Conservation (phyloP, 257 asterid species). For the Solanum paucissectum region DNA sequence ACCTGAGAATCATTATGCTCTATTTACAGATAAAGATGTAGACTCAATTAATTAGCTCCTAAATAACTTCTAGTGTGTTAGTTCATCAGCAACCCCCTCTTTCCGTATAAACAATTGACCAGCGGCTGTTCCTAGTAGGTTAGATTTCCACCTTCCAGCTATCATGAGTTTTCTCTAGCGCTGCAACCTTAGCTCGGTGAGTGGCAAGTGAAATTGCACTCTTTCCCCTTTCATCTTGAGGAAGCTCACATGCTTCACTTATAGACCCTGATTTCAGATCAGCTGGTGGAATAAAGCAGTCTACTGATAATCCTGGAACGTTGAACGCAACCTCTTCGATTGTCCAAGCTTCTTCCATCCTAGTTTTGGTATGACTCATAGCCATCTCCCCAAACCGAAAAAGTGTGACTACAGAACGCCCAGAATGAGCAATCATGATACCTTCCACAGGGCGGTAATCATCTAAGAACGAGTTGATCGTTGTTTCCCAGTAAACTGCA, state of each 20-base stretch:
- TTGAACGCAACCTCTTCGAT: slow-evolving; percentile 92
- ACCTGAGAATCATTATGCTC: slow-evolving; percentile 19
- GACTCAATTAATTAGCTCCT: slow-evolving; percentile 11
- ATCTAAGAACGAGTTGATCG: slow-evolving; percentile 72
- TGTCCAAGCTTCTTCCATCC: slow-evolving; percentile 99
- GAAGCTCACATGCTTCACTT: slow-evolving; percentile 70
- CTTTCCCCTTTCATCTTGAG: slow-evolving; percentile 58
- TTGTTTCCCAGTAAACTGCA: slow-evolving; percentile 99
- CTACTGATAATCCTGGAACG: slow-evolving; percentile 81
- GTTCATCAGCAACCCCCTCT: slow-evolving; percentile 40
- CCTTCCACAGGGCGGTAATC: slow-evolving; percentile 89
- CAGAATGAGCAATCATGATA: slow-evolving; percentile 95
- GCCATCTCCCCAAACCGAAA: slow-evolving; percentile 96
- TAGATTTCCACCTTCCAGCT: slow-evolving; percentile 64
- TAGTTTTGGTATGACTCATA: slow-evolving; percentile 85
- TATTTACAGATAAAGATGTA: slow-evolving; percentile 16
- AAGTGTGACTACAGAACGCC: slow-evolving; percentile 79
- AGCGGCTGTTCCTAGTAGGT: slow-evolving; percentile 19
- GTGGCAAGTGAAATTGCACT: slow-evolving; percentile 19
- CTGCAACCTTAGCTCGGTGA: slow-evolving; percentile 55
- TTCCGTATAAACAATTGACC: slow-evolving; percentile 43
- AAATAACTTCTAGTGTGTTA: slow-evolving; percentile 41
- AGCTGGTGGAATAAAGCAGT: slow-evolving; percentile 90
- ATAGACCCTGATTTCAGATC: slow-evolving; percentile 66
- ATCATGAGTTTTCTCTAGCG: slow-evolving; percentile 38